These are phyloP conservation scores for Pisolithus tinctorius DNA, from an alignment of 768 basidiomycete species.

Conservation along the genomic window DNA sequence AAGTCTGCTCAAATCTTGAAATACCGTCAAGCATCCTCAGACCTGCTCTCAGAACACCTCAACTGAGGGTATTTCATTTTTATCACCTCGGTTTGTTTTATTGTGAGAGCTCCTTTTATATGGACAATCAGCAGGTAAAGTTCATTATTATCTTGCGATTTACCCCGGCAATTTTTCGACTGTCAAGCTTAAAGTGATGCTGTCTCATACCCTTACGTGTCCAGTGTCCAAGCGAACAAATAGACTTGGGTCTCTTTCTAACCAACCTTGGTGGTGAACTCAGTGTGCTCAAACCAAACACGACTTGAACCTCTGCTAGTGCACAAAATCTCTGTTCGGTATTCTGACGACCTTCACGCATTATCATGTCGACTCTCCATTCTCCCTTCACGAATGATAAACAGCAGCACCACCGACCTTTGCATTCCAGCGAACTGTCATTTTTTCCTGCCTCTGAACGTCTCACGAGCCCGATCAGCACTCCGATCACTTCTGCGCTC, in stretches of 20 bases:
- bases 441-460: constrained; percentile 11
- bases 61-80: no score
- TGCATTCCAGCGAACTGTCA: constrained; percentile 17
- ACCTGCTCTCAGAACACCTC: no score
- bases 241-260: no score
- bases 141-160: not conserved
- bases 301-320: not conserved
- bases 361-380: constrained; percentile 52
- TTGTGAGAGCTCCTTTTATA: no score
- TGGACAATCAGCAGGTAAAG: not conserved
- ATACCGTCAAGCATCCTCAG: no score
- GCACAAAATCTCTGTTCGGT: constrained; percentile 3
- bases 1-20: no score
- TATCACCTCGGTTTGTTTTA: no score
- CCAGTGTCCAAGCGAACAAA: not conserved
- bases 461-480: constrained; percentile 10
- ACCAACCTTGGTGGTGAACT: no score
- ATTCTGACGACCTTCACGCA: constrained; percentile 8
- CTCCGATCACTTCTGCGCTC: constrained; percentile 23
- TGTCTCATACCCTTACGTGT: not conserved
- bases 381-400: constrained; percentile 38
- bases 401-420: constrained; percentile 6
- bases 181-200: not conserved
- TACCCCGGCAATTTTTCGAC: constrained; percentile 2
- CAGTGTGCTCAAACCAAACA: not conserved